Conservation (phyloP, 2,329 filamentous ascomycete species). For the Arthrobotrys pseudoclavata region DNA sequence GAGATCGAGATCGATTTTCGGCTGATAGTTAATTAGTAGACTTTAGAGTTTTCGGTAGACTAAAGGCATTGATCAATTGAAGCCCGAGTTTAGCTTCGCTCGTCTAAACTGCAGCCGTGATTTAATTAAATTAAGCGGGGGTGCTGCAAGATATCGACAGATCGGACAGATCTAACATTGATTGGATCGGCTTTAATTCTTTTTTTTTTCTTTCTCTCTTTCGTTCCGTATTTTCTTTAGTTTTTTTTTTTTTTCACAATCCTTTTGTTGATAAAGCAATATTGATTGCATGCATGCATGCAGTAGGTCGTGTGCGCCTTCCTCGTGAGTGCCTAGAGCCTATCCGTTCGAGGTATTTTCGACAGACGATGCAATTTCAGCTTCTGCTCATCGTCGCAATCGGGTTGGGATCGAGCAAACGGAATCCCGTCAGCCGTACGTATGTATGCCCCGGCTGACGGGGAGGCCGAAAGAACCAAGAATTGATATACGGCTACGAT, state of each 20-base stretch:
- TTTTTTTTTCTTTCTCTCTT: neutral
- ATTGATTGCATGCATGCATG: conserved; percentile 15
- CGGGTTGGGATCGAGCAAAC: conserved; percentile 3
- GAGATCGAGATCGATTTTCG: conserved; percentile 15
- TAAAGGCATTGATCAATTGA: neutral
- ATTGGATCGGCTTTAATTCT: conserved; percentile 1
- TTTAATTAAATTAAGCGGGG: conserved; percentile 8
- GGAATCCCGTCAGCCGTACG: conserved; percentile 5
- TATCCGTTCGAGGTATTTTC: conserved; percentile 5
- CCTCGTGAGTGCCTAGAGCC: conserved; percentile 35
- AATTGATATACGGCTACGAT: neutral
- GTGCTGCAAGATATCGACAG: neutral
- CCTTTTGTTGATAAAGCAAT: neutral
- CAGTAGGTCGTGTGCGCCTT: conserved; percentile 35
- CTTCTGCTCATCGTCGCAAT: neutral
- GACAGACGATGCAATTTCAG: conserved; percentile 6
- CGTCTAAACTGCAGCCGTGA: conserved; percentile 5
- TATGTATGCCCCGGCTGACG: neutral
- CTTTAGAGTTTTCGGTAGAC: conserved; percentile 13
- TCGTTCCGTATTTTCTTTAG: neutral
- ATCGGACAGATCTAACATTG: neutral
- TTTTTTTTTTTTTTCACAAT: neutral
- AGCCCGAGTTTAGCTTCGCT: neutral
- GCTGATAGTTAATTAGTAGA: neutral
- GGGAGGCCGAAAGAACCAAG: neutral